Conservation (phyloP, 1,284 basidiomycete species). For the Rhodotorula sp. region DNA sequence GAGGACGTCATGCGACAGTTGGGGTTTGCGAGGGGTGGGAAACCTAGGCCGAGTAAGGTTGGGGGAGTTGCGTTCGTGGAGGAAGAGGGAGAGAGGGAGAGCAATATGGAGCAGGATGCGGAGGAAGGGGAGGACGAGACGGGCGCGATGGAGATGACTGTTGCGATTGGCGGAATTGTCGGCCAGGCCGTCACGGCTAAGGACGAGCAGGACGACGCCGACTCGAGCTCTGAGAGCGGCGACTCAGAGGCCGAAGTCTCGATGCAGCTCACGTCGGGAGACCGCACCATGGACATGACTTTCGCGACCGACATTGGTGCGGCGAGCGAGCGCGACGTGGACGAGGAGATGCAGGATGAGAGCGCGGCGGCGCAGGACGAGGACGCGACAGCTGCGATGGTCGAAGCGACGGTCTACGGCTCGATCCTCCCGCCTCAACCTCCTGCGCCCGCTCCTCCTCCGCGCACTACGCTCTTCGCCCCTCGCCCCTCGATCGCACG, state of each 20-base stretch:
- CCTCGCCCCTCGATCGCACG: not conserved
- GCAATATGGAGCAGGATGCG: not conserved
- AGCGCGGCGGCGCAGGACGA: not conserved
- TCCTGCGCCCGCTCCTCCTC: not conserved
- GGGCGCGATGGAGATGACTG: slow-evolving; percentile 32
- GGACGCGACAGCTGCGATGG: slow-evolving; percentile 9
- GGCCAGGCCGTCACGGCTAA: not conserved
- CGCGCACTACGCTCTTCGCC: not conserved
- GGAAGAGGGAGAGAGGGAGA: slow-evolving; percentile 1
- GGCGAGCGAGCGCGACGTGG: not conserved
- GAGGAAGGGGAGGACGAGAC: slow-evolving; percentile 17
- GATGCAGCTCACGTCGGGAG: slow-evolving; percentile 23
- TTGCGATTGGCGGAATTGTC: slow-evolving; percentile 21
- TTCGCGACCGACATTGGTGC: slow-evolving; percentile 4
- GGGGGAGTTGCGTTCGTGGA: not conserved
- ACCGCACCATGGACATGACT: slow-evolving; percentile 20
- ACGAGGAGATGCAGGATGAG: not conserved
- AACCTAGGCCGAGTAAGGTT: slow-evolving; percentile 18
- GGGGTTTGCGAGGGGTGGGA: slow-evolving; percentile 22
- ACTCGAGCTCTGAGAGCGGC: not conserved
- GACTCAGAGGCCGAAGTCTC: slow-evolving; percentile 33
- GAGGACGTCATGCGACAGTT: slow-evolving; percentile 35
- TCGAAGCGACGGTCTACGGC: slow-evolving; percentile 21
- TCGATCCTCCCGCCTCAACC: slow-evolving; percentile 14
- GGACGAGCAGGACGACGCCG: slow-evolving; percentile 14